Base-by-base conservation (phyloP, 2,329 filamentous ascomycete species). In the Celoporthe dispersa region DNA sequence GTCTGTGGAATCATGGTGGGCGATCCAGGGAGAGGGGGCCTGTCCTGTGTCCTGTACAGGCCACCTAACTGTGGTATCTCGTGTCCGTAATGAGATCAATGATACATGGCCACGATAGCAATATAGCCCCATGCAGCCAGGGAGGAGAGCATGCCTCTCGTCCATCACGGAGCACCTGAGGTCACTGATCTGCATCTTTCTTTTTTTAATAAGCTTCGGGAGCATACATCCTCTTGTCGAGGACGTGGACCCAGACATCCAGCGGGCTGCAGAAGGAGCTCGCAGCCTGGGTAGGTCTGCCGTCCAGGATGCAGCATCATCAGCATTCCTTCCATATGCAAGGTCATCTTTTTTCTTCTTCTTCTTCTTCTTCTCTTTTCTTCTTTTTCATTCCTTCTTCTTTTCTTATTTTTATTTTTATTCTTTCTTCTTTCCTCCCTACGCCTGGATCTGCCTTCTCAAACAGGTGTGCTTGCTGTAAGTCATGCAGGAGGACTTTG, bases 241-340 rank as follows among this genome's bases (percentile, higher is more conserved):
- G 44, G 4, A 48, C 44, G 44, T n/a, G 44, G 44, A 48, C 44
- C 44, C 19, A 22, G 44, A n/a, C 41, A 44, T 16, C 41, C 41
- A 44, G 8, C 41, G 22, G 19, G 41, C 16, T 44, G 6, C 41
- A 44, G 19, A 7, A 44, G 16, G 41, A 44, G 41, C 22, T 8
- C n/a, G 53, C 28, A 31, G 6, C 25, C 28, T 33, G 9, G 19
- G 22, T n/a, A 48, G 8, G 44, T 48, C 53, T 57, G 12, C 14
- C 14, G 5, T 57, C 28, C 51, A 16, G 12, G n/a, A 55, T 33
- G 14, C 5, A 31, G 12, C 53, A 57, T 16, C 53, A 31, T 57
- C 53, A 57, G 53, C 53, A 48, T 31, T 57, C 53, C 53, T 33
- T 31, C 53, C 25, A 31, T 31, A 57, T 57, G 53, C 53, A 57